Percentiles rank a stretch among this genome's conserved stretches.
phyloP scores from a whole-genome alignment of 2,329 filamentous ascomycete genomes.

The Cladophialophora exuberans region DNA sequence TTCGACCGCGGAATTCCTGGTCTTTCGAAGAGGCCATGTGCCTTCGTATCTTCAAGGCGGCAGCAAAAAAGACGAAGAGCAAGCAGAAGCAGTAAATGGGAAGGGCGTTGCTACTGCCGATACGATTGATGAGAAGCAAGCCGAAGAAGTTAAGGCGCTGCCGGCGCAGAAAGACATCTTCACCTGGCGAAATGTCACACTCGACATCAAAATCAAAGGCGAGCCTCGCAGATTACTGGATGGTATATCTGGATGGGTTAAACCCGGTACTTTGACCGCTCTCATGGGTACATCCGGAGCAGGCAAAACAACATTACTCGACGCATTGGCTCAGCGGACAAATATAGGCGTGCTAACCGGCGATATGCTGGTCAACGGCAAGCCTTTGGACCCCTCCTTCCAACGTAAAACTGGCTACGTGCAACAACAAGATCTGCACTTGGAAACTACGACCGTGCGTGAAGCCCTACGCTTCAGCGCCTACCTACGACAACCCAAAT shows the following conservation, averaged over 20 bases:
- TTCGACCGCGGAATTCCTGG: conserved; percentile 75
- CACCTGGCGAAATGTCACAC: conserved; percentile 59
- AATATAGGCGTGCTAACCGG: conserved; percentile 67
- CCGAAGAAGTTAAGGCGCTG: conserved; percentile 33
- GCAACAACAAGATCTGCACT: conserved; percentile 69
- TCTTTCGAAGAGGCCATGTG: conserved; percentile 71
- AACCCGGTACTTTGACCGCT: conserved; percentile 58
- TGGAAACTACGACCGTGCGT: conserved; percentile 65
- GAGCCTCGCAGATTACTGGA: conserved; percentile 63
- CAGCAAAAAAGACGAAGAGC: conserved; percentile 31
- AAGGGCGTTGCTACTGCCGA: conserved; percentile 35
- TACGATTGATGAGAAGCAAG: conserved; percentile 52
- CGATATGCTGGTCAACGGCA: conserved; percentile 68
- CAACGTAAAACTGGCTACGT: conserved; percentile 70
- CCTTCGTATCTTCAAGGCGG: conserved; percentile 46
- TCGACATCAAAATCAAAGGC: conserved; percentile 58
- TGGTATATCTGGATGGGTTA: conserved; percentile 58
- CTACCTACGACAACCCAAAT: conserved; percentile 77
- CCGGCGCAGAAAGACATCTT: conserved; percentile 46
- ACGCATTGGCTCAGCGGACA: conserved; percentile 58
- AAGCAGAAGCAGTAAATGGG: conserved; percentile 27
- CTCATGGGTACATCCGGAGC: conserved; percentile 67
- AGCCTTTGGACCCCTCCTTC: conserved; percentile 59
- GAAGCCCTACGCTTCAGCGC: conserved; percentile 83
- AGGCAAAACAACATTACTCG: conserved; percentile 65